These are phyloP conservation scores for Mycena polygramma DNA, from an alignment of 768 basidiomycete species.

Conservation along the genomic window DNA sequence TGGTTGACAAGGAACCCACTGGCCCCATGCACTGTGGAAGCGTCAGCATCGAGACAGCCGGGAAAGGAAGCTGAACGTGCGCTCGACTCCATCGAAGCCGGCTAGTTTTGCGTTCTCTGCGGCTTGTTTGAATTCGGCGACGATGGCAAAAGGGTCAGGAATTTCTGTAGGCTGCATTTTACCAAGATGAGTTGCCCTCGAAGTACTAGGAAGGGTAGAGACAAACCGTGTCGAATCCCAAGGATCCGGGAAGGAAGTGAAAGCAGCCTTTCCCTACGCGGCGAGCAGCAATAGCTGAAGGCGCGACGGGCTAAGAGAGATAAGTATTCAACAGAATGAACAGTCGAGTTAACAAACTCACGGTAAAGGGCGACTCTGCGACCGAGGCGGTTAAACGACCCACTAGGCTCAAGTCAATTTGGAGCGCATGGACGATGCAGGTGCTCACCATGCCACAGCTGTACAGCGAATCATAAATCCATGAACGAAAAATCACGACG, in stretches of 20 bases:
- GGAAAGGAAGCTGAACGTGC: conserved; percentile 42
- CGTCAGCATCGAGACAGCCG: neutral
- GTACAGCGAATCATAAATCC: neutral
- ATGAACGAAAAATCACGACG: neutral
- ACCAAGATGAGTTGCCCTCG: neutral
- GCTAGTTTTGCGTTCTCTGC: conserved; percentile 63
- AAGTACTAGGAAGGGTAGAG: neutral
- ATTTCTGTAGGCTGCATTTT: conserved; percentile 52
- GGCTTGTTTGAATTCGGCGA: conserved; percentile 57
- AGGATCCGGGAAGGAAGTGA: conserved; percentile 51
- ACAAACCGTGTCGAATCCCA: conserved; percentile 57
- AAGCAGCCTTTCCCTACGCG: conserved; percentile 50
- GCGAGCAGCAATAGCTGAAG: conserved; percentile 58
- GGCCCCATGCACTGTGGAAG: conserved; percentile 54
- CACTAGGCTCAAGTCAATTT: conserved; percentile 1
- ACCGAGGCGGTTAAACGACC: conserved; percentile 22
- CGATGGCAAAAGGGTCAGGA: conserved; percentile 55
- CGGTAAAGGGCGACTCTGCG: conserved; percentile 38
- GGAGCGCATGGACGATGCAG: neutral
- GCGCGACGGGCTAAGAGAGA: conserved; percentile 53
- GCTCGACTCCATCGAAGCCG: conserved; percentile 71
- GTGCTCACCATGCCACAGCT: conserved; percentile 56
- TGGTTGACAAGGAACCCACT: conserved; percentile 62
- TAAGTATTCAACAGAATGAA: no score
- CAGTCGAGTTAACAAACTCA: neutral